Conservation (phyloP, 331 rosid genomes). For the Pyracantha coccinea region DNA sequence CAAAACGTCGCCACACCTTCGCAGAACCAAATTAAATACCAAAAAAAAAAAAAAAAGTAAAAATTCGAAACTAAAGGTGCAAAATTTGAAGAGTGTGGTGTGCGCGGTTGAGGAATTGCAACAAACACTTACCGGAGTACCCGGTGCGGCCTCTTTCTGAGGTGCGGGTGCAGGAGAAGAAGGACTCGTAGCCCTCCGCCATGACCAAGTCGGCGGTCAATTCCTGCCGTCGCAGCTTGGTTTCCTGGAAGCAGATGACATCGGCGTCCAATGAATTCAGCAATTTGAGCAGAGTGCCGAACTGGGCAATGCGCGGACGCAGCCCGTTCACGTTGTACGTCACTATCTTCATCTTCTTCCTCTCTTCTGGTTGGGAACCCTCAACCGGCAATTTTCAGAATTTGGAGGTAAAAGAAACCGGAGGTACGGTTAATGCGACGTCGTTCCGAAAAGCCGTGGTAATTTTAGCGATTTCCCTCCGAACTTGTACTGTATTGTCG, state of each 20-base stretch:
- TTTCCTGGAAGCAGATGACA: conserved; percentile 84
- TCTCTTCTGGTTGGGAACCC: not conserved
- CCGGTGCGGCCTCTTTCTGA: conserved; percentile 70
- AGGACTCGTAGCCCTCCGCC: conserved; percentile 84
- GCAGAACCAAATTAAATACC: no score
- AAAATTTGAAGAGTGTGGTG: not conserved
- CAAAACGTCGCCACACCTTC: conserved; percentile 91
- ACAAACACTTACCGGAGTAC: conserved; percentile 59
- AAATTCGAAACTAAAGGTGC: not conserved
- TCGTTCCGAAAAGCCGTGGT: not conserved
- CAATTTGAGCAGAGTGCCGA: conserved; percentile 75
- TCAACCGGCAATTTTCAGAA: not conserved
- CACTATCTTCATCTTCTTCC: conserved; percentile 62
- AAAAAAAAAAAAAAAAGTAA: not conserved
- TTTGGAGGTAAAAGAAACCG: conserved; percentile 4
- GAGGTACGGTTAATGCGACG: not conserved
- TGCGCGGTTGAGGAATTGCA: conserved; percentile 11
- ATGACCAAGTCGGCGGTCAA: conserved; percentile 65
- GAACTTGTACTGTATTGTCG: no score
- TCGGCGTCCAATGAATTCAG: conserved; percentile 85
- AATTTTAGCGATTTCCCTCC: no score
- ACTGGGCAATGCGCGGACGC: conserved; percentile 77
- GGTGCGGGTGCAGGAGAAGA: conserved; percentile 79
- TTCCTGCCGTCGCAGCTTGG: conserved; percentile 71
- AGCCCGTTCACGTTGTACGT: conserved; percentile 92